Conservation (phyloP, 371 early-diverging fungal genomes). For the Mucor plumbeus region DNA sequence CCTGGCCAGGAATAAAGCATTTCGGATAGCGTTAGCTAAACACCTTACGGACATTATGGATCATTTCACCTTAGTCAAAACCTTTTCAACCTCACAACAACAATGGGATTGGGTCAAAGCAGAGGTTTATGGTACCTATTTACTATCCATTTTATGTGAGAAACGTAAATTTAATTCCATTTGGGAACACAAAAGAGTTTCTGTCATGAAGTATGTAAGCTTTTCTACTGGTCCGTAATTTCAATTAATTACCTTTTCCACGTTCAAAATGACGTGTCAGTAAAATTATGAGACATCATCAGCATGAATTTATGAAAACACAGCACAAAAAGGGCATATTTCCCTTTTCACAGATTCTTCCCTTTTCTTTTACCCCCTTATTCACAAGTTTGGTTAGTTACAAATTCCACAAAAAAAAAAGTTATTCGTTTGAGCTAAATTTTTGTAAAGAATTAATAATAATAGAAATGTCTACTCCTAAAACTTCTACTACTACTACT, state of each 20-base stretch:
- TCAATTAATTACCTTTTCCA: conserved; percentile 2
- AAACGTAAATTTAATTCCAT: not conserved
- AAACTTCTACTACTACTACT: not conserved
- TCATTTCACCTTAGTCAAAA: no score
- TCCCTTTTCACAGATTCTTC: conserved; percentile 4
- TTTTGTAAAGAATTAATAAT: not conserved
- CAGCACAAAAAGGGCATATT: conserved; percentile 2
- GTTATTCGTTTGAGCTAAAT: not conserved
- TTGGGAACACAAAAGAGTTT: not conserved
- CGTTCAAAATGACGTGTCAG: conserved; percentile 21
- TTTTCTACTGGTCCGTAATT: not conserved
- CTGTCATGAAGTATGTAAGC: not conserved
- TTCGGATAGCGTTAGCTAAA: not conserved
- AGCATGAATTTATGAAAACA: conserved; percentile 16
- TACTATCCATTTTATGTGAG: no score
- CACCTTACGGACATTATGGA: no score
- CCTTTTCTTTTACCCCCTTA: conserved; percentile 4
- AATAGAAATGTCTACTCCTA: conserved; percentile 6
- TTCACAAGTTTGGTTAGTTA: conserved; percentile 2
- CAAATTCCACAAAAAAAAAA: not conserved
- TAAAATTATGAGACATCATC: conserved; percentile 15
- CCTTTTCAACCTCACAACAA: no score
- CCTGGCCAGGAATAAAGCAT: not conserved
- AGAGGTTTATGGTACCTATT: no score
- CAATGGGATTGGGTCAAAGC: no score